Percentiles rank a stretch among this genome's conserved stretches.
phyloP scores from a whole-genome alignment of 495 filamentous ascomycete species.

The Aspergillus leporis region DNA sequence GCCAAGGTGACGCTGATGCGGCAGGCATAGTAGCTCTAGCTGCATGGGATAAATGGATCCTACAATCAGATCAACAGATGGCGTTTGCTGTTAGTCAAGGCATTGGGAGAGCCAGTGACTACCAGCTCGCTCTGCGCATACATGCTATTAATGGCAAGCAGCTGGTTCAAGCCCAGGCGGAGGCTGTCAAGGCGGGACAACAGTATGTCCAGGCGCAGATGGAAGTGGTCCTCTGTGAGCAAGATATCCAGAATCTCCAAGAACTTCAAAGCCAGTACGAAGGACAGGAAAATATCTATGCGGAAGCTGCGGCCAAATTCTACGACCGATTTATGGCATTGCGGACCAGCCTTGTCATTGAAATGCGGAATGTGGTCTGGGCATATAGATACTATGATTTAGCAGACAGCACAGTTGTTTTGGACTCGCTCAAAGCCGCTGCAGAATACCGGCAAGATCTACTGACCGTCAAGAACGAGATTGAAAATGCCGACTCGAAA shows the following conservation, averaged over 20 bases:
- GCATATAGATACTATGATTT: constrained; percentile 9
- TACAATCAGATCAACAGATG: background rate
- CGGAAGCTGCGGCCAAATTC: background rate
- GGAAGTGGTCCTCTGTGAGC: background rate
- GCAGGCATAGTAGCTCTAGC: background rate
- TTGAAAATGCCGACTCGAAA: background rate
- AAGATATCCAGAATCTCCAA: background rate
- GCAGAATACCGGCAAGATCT: background rate
- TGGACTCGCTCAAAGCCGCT: background rate
- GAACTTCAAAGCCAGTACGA: background rate
- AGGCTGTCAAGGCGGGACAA: background rate
- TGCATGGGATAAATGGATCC: background rate
- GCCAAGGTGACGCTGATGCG: background rate
- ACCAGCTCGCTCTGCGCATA: background rate
- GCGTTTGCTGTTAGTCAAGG: background rate
- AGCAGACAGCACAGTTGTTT: background rate
- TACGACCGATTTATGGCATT: background rate
- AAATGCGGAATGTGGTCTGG: constrained; percentile 10
- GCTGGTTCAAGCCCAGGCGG: background rate
- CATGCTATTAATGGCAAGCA: background rate
- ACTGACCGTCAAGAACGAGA: background rate
- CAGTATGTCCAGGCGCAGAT: background rate
- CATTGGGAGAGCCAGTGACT: background rate
- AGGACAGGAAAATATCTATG: background rate
- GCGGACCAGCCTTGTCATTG: background rate